Evolutionary conservation across 1,284 basidiomycete genomes (phyloP).

Genomic region (Schizophyllum amplum): DNA sequence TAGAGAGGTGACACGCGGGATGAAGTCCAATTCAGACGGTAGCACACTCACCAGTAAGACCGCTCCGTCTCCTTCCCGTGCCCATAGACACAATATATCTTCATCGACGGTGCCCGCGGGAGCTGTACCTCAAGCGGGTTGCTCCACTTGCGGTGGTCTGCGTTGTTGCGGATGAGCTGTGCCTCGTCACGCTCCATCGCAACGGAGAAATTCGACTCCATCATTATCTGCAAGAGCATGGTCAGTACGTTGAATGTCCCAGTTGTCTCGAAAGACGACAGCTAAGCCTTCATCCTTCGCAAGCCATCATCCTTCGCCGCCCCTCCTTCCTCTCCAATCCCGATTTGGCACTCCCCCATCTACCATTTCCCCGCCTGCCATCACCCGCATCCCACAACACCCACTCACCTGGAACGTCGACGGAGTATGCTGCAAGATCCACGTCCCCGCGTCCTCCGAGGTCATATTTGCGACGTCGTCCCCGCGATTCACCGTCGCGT

Average conservation of each 20-base stretch:
- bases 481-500: slow-evolving; percentile 16
- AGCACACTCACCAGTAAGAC: slow-evolving; percentile 62
- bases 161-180: slow-evolving; percentile 55
- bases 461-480: slow-evolving; percentile 63
- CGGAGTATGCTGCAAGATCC: slow-evolving; percentile 84
- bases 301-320: no score
- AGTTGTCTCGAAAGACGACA: slow-evolving; percentile 1
- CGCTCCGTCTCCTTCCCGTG: slow-evolving; percentile 77
- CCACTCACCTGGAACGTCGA: slow-evolving; percentile 65
- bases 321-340: no score
- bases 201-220: slow-evolving; percentile 85
- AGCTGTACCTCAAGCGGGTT: slow-evolving; percentile 86
- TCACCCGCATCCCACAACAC: no score
- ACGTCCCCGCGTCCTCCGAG: slow-evolving; percentile 63
- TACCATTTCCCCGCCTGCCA: no score
- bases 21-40: no score
- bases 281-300: no score
- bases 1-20: no score
- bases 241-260: no score
- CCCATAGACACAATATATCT: slow-evolving; percentile 91
- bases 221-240: slow-evolving; percentile 63
- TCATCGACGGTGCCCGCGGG: slow-evolving; percentile 90
- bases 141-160: slow-evolving; percentile 82
- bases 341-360: no score
- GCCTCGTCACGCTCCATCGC: slow-evolving; percentile 80